Percentiles rank a stretch among this genome's conserved stretches.
These are phyloP conservation scores for Cruciata laevipes DNA, from an alignment of 257 asterid genomes.

Conservation along the genomic window DNA sequence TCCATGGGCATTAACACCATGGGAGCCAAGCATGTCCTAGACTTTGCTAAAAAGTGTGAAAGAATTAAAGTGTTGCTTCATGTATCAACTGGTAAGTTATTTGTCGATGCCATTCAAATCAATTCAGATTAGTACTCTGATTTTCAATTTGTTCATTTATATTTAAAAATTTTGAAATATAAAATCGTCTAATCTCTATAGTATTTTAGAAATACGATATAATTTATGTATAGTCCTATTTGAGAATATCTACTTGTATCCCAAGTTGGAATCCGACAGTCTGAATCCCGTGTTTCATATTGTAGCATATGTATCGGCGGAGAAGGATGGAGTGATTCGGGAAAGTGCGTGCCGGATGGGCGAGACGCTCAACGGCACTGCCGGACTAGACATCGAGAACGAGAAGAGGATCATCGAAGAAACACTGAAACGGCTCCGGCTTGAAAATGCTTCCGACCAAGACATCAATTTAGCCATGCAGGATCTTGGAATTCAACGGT, in stretches of 20 bases:
- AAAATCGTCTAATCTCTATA: too few species aligned
- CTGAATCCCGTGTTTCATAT: neutral
- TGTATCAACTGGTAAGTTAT: conserved; percentile 63
- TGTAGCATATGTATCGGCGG: conserved; percentile 40
- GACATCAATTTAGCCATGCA: conserved; percentile 25
- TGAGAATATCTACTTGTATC: too few species aligned
- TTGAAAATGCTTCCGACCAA: conserved; percentile 15
- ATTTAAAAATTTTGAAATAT: too few species aligned
- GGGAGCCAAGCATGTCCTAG: conserved; percentile 55
- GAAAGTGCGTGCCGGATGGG: conserved; percentile 29
- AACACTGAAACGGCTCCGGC: conserved; percentile 19
- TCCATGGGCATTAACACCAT: conserved; percentile 55
- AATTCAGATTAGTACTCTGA: too few species aligned
- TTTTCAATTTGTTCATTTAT: too few species aligned
- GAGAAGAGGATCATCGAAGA: conserved; percentile 31
- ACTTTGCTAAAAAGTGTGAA: conserved; percentile 47
- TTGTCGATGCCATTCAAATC: too few species aligned
- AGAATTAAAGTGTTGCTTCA: conserved; percentile 51
- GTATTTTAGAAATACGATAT: too few species aligned
- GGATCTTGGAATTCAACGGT: conserved; percentile 40
- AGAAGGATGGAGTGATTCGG: conserved; percentile 28
- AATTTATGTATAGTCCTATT: too few species aligned
- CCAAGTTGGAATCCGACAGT: too few species aligned
- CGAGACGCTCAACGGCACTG: conserved; percentile 31
- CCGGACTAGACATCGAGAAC: conserved; percentile 28